Base-by-base conservation (phyloP, 2,329 filamentous ascomycete genomes). In the Pochonia chlamydosporia region DNA sequence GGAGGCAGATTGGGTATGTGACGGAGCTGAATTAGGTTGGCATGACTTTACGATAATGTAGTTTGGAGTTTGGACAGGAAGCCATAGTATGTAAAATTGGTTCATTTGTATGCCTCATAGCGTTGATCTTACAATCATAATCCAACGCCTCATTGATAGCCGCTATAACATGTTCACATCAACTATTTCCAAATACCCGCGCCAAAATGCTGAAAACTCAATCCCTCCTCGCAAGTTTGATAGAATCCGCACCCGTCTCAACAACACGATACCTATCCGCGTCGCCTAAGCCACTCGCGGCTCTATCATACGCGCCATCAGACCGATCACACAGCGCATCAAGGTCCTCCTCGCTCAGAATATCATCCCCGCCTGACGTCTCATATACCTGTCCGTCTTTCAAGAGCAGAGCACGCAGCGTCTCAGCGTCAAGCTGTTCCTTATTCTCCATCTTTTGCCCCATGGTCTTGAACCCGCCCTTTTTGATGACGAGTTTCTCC, bases 401-500 rank as follows among this genome's bases (percentile, higher is more conserved):
- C 31, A 86, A 69, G 3, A 90, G 67, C 10, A 87, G 68, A 5
- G 77, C 76, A 51, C 74, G 77, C 21, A 87, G 71, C 9, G 72
- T 74, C 51, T 90, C 78, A 20, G 78, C 75, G 44, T 83, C 77
- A 1, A 87, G 65, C 49, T 75, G 80, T 44, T 70, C 69, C 51
- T 68, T 70, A 43, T 68, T 58, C 46, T 75, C 71, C 55, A 79
- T 73, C 56, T 82, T 82, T 57, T 86, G 76, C 0, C 72, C 74
- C 68, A 90, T 81, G 10, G 78, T 83, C 54, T 77, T 81, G 66
- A 95, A 92, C 5, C 87, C 84, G 2, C 92, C 92, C 63, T 97
- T 97, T 51, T 92, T 87, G 59, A 99, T 99, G 6, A 99, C 89
- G 0, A 99, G 74, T 62, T 96, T 95, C 63, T 99, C 93, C 0